Conservation (phyloP, 371 early-diverging fungal species). For the Apophysomyces variabilis region DNA sequence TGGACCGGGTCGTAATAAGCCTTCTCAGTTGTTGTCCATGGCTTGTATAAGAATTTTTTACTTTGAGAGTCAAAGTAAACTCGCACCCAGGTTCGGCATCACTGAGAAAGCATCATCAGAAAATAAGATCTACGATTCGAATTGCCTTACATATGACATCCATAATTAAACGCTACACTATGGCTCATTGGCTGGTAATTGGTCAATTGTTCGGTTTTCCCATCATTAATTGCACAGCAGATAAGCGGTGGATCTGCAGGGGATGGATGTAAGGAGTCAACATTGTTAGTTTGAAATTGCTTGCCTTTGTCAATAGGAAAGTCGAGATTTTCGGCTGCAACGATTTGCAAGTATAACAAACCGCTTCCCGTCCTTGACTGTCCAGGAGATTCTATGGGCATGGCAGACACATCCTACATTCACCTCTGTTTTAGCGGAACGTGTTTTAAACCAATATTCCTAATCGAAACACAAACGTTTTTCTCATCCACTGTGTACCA, state of each 20-base stretch:
- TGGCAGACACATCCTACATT: not conserved
- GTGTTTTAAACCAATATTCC: no score
- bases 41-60: not conserved
- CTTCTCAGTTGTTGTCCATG: not conserved
- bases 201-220: conserved; percentile 14
- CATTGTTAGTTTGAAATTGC: not conserved
- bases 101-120: conserved; percentile 1
- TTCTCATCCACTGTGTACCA: not conserved
- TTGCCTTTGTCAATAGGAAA: conserved; percentile 39
- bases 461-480: not conserved
- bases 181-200: conserved; percentile 20
- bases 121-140: not conserved
- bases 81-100: conserved; percentile 20
- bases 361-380: not conserved
- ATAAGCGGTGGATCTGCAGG: conserved; percentile 19
- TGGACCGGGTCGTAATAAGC: not conserved
- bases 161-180: conserved; percentile 19
- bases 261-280: not conserved
- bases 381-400: not conserved
- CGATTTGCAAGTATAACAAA: conserved; percentile 20
- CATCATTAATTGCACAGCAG: conserved; percentile 21
- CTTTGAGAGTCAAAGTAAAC: conserved; percentile 25
- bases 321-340: conserved; percentile 38
- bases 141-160: conserved; percentile 24
- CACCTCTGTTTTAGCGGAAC: no score